A percentile compares a stretch with the other conserved stretches of the same genome.
These are phyloP conservation scores for Tylopilus felleus DNA, from an alignment of 768 basidiomycete genomes.

Conservation along the genomic window DNA sequence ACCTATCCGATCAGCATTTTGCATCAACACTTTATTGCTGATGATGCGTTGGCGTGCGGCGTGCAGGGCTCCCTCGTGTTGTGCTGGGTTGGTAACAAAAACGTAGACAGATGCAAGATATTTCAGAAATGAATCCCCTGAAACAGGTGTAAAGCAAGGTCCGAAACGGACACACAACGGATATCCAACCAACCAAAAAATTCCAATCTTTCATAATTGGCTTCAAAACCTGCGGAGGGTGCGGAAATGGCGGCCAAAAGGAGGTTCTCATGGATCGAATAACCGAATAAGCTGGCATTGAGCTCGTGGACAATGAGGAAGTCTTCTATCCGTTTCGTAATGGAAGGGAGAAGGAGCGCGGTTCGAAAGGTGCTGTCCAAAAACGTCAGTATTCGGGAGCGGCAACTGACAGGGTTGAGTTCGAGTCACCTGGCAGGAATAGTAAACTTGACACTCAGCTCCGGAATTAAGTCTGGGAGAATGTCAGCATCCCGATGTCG, in stretches of 20 bases:
- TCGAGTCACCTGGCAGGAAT: slow-evolving; percentile 67
- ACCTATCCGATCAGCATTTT: slow-evolving; percentile 52
- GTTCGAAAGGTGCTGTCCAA: slow-evolving; percentile 60
- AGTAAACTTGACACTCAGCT: slow-evolving; percentile 68
- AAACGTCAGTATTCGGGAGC: slow-evolving; percentile 23
- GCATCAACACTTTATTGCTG: slow-evolving; percentile 65
- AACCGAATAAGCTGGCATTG: slow-evolving; percentile 63
- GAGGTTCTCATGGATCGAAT: slow-evolving; percentile 56
- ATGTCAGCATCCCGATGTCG: slow-evolving; percentile 25
- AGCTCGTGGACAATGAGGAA: slow-evolving; percentile 74
- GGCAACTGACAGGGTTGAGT: slow-evolving; percentile 20
- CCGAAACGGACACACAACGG: slow-evolving; percentile 21
- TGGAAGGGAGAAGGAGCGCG: slow-evolving; percentile 68
- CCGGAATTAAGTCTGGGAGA: slow-evolving; percentile 74
- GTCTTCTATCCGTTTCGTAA: slow-evolving; percentile 69
- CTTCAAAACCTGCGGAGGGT: slow-evolving; percentile 64
- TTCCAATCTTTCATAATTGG: slow-evolving; percentile 83
- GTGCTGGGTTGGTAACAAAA: slow-evolving; percentile 63
- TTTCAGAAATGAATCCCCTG: slow-evolving; percentile 82
- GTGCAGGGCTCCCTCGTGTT: slow-evolving; percentile 68
- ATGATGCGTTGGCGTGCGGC: slow-evolving; percentile 64
- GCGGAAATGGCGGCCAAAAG: slow-evolving; percentile 67
- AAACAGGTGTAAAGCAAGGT: slow-evolving; percentile 7
- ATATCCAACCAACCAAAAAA: slow-evolving; percentile 66
- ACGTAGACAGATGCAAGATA: slow-evolving; percentile 71